Evolutionary conservation across 2,329 filamentous ascomycete genomes (phyloP).

Genomic region (Claviceps pazoutovae): DNA sequence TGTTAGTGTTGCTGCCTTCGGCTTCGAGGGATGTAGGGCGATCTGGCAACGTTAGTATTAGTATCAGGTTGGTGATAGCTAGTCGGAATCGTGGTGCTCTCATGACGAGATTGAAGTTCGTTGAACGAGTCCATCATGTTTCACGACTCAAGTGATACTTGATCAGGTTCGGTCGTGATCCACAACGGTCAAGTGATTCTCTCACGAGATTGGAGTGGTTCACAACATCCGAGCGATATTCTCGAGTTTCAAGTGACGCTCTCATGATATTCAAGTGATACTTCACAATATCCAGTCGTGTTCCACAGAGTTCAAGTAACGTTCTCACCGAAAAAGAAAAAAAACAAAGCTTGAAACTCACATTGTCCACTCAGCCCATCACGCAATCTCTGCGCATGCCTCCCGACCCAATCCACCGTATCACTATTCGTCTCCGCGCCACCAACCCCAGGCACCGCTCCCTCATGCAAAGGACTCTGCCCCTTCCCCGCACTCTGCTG

Average conservation of each 20-base stretch:
- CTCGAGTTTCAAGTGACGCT: neutral
- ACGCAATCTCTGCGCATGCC: conserved; percentile 25
- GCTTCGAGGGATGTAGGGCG: conserved; percentile 18
- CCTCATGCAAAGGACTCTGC: conserved; percentile 26
- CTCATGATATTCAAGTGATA: no score
- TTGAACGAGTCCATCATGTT: no score
- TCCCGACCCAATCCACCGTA: conserved; percentile 19
- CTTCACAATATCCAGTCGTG: no score
- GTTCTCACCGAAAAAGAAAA: neutral
- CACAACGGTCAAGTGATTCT: no score
- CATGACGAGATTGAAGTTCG: no score
- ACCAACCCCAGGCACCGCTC: conserved; percentile 8
- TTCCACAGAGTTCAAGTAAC: neutral
- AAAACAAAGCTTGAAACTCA: conserved; percentile 9
- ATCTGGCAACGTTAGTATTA: conserved; percentile 14
- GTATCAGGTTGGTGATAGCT: neutral
- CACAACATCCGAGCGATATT: no score
- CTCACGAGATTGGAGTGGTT: no score
- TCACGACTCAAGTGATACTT: no score
- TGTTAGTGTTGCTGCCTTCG: conserved; percentile 37
- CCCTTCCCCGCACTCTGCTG: conserved; percentile 26
- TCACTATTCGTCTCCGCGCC: conserved; percentile 3
- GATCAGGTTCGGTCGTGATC: no score
- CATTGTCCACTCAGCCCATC: conserved; percentile 26
- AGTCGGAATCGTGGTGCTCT: no score